Percentiles rank a stretch among this genome's conserved stretches.
These are phyloP conservation scores for Casuarina cunninghamiana DNA, from an alignment of 306 rosid species.

Conservation along the genomic window DNA sequence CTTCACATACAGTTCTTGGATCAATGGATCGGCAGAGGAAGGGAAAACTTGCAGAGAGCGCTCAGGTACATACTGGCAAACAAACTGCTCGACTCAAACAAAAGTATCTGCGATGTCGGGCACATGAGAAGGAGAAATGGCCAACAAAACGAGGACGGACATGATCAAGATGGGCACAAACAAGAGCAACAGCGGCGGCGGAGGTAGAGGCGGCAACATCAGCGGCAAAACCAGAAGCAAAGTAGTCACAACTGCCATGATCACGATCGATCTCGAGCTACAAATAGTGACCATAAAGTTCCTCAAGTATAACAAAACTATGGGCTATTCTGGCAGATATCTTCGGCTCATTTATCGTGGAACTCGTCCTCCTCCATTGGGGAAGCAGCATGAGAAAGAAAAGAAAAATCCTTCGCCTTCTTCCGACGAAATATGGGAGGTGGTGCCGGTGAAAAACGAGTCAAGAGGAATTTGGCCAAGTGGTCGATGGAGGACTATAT, in stretches of 20 bases:
- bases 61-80: too few species aligned
- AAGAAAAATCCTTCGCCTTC: background rate
- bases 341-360: background rate
- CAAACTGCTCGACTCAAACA: background rate
- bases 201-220: slow-evolving; percentile 42
- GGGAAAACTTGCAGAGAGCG: background rate
- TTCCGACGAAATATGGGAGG: background rate
- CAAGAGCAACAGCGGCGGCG: slow-evolving; percentile 44
- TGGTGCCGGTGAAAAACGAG: background rate
- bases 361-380: slow-evolving; percentile 6
- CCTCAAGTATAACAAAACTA: background rate
- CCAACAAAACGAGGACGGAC: slow-evolving; percentile 31
- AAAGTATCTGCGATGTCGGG: slow-evolving; percentile 17
- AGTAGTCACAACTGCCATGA: slow-evolving; percentile 23
- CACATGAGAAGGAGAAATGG: slow-evolving; percentile 15
- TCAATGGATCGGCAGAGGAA: background rate
- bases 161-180: slow-evolving; percentile 33
- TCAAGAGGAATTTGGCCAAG: background rate
- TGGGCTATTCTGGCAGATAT: background rate
- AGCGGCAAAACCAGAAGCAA: slow-evolving; percentile 40
- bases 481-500: background rate
- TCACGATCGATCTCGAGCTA: slow-evolving; percentile 21
- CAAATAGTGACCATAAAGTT: slow-evolving; percentile 12
- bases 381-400: background rate
- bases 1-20: background rate